Base-by-base conservation (phyloP, 805 yeast genomes). In the Nakazawaea molendinolei region DNA sequence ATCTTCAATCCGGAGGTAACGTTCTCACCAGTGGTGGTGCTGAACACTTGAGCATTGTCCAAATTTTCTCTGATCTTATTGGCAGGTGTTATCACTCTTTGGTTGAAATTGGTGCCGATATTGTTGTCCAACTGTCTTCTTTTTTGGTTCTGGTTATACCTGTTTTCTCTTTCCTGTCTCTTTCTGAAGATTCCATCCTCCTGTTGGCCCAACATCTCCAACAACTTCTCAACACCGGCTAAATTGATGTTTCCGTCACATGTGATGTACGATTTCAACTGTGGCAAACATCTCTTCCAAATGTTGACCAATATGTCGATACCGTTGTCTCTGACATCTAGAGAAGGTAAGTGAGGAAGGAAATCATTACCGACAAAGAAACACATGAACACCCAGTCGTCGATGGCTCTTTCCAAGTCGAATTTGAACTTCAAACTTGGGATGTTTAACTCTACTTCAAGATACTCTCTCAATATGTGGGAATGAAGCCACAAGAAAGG, bases 341-440 rank as follows among this genome's bases (percentile, higher is more conserved):
- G 69, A 21, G 94, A 79, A 4, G 99, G 97, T 47, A 92, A 64
- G 60, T 90, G 97, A 1, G 99, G 99, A 50, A 92, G 65, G 69
- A 92, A 92, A 75, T 92, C 99, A 55, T 92, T 92, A 59, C 99
- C 99, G 45, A 90, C 94, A 54, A 92, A 92, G 65, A 92, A 92
- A 71, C 97, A 90, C 89, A 92, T 82, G 48, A 92, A 92, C 12
- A 92, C 86, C 98, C 98, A 92, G 60, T 92, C 99, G 55, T 92
- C 99, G 43, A 92, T 80, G 2, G 97, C 97, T 41, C 98, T 69
- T 61, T 92, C 99, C 36, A 89, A 58, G 54, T 92, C 97, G 60
- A 81, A 87, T 15, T 76, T 71, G 51, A 84, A 80, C 2, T 86
- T 72, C 14, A 81, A 52, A 26, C 79, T 69, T 3, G 87, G 85